Conservation (phyloP, 805 yeast species). For the Metschnikowia continentalis region DNA sequence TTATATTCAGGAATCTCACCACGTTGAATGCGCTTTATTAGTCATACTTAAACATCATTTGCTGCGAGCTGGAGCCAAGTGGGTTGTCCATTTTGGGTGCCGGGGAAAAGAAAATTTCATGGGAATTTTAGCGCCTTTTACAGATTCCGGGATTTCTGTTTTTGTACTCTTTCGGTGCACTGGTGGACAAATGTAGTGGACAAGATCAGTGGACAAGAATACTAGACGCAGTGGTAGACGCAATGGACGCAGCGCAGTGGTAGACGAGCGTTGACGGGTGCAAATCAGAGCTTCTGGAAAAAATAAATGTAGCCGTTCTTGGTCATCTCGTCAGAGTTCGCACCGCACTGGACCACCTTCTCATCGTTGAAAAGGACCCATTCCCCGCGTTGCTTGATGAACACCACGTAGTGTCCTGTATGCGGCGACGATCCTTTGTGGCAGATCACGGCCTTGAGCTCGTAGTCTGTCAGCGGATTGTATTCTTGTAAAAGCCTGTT, state of each 20-base stretch:
- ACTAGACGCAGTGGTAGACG: too few species aligned
- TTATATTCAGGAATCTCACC: slow-evolving; percentile 3
- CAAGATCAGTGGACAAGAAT: too few species aligned
- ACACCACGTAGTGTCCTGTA: slow-evolving; percentile 89
- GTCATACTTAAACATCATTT: not conserved
- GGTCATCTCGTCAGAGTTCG: slow-evolving; percentile 40
- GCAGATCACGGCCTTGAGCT: slow-evolving; percentile 64
- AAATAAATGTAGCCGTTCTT: slow-evolving; percentile 48
- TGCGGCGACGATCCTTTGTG: slow-evolving; percentile 89
- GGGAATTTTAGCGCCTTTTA: too few species aligned
- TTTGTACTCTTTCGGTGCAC: too few species aligned
- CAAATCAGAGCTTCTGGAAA: slow-evolving; percentile 20
- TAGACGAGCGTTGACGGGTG: not conserved
- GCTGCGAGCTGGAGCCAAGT: not conserved
- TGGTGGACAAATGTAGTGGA: too few species aligned
- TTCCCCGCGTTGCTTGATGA: slow-evolving; percentile 44
- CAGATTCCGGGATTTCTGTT: too few species aligned
- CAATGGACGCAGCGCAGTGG: too few species aligned
- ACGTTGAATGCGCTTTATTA: not conserved
- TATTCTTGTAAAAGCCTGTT: slow-evolving; percentile 11
- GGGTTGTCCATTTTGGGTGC: too few species aligned
- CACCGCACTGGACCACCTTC: slow-evolving; percentile 63
- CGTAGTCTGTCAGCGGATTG: slow-evolving; percentile 32
- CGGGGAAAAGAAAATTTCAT: too few species aligned
- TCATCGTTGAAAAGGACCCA: slow-evolving; percentile 91